A percentile compares a stretch with the other conserved stretches of the same genome.
Conservation (phyloP, 805 yeast species). For the Candida germanica region DNA sequence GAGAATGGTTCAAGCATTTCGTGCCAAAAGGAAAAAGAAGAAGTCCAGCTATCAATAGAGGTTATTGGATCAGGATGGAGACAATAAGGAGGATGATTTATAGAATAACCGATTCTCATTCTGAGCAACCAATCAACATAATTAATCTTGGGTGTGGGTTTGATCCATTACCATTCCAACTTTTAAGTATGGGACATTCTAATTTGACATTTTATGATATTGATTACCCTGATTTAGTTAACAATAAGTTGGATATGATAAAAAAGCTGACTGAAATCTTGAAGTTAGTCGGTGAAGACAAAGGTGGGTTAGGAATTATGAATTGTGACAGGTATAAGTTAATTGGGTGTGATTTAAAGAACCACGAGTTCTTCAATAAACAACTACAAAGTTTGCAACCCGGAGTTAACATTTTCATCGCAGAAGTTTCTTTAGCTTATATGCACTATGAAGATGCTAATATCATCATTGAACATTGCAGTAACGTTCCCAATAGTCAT, state of each 20-base stretch:
- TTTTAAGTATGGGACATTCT: slow-evolving; percentile 33
- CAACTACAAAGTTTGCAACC: slow-evolving; percentile 17
- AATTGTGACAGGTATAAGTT: slow-evolving; percentile 48
- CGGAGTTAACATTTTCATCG: slow-evolving; percentile 56
- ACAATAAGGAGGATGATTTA: slow-evolving; percentile 55
- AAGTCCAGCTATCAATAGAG: slow-evolving; percentile 78
- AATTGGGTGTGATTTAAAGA: slow-evolving; percentile 65
- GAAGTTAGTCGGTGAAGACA: slow-evolving; percentile 39
- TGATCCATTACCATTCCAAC: slow-evolving; percentile 42
- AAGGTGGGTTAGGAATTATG: slow-evolving; percentile 16
- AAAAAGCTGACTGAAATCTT: slow-evolving; percentile 44
- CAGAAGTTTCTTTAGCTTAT: slow-evolving; percentile 81
- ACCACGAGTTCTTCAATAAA: slow-evolving; percentile 34
- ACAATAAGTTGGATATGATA: slow-evolving; percentile 54
- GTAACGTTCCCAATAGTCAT: slow-evolving; percentile 47
- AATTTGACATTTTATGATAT: slow-evolving; percentile 55
- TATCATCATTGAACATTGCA: slow-evolving; percentile 49
- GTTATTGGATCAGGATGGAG: slow-evolving; percentile 79
- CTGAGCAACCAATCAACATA: slow-evolving; percentile 21
- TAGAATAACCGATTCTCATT: slow-evolving; percentile 34
- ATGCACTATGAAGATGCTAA: slow-evolving; percentile 70
- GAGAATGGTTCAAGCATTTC: slow-evolving; percentile 61
- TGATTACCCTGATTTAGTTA: slow-evolving; percentile 70
- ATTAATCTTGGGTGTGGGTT: slow-evolving; percentile 81
- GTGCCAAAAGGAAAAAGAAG: slow-evolving; percentile 65